Conservation (phyloP, 2,329 filamentous ascomycete species). For the Epichloe festucae region DNA sequence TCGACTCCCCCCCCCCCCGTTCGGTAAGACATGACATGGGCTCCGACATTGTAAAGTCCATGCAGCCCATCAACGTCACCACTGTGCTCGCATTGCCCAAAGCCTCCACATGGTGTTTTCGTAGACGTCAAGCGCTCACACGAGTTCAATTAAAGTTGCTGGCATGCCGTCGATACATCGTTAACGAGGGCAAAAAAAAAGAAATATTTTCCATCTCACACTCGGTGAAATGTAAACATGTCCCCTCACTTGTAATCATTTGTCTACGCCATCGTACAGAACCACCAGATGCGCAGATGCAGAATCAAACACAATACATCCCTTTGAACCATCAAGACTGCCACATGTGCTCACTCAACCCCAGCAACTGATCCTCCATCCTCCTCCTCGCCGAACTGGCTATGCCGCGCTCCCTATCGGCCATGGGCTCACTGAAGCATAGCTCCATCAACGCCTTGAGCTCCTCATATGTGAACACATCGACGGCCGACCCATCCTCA, state of each 20-base stretch:
- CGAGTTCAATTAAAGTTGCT: neutral
- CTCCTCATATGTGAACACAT: conserved; percentile 51
- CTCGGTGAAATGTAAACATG: too few relatives aligned
- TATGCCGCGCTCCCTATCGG: conserved; percentile 54
- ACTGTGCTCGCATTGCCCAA: neutral
- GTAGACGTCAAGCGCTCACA: neutral
- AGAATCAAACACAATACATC: neutral
- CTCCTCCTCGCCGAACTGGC: conserved; percentile 52
- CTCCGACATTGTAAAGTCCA: too few relatives aligned
- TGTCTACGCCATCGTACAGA: neutral
- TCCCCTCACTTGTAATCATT: neutral
- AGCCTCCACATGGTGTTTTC: too few relatives aligned
- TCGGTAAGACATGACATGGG: too few relatives aligned
- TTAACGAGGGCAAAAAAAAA: too few relatives aligned
- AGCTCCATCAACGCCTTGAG: conserved; percentile 53
- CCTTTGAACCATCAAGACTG: conserved; percentile 24
- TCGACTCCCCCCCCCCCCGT: too few relatives aligned
- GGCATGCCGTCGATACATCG: too few relatives aligned
- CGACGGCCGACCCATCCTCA: conserved; percentile 18
- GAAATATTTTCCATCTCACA: too few relatives aligned
- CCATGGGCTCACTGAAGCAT: conserved; percentile 54
- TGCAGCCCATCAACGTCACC: neutral
- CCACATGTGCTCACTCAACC: conserved; percentile 63
- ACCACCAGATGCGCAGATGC: neutral
- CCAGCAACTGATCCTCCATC: conserved; percentile 57